Base-by-base conservation (phyloP, 2,329 filamentous ascomycete species). In the Paraconiothyrium sp. region DNA sequence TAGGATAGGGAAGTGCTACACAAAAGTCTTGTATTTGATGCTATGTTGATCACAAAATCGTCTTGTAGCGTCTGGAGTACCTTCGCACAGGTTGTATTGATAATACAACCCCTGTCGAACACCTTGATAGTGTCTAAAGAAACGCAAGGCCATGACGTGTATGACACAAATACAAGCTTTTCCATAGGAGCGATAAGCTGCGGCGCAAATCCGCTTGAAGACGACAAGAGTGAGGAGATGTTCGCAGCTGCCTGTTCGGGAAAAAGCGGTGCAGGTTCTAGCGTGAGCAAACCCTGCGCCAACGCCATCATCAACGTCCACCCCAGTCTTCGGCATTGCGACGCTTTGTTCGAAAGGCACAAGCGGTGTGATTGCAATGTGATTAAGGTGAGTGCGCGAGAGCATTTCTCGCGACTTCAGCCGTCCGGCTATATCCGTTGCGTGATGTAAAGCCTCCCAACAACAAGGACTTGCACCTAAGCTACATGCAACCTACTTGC, bases 241-340 rank as follows among this genome's bases (percentile, higher is more conserved):
- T 43, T 16, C 22, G 50, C 50, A 54, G 34, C 50, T 54, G 11
- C 50, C 50, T 54, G 16, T 43, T 43, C 30, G 35, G 50, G 50
- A 27, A 8, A 43, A n/a, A 51, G 47, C 13, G 20, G 47, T 22
- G 16, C 11, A 24, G 10, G 1, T n/a, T 44, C n/a, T 30, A 30
- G 46, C 46, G 27, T 32, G 46, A 13, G 22, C 47, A 16, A 51
- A 51, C 24, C 37, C 14, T 54, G 51, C 22, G n/a, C 20, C 49
- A 27, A 49, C 13, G 24, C 24, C 27, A 49, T 32, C 47, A 49
- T 24, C 47, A 14, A 30, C 27, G 27, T 30, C 27, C 27, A 30
- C 27, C 39, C 39, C 39, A 41, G 14, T n/a, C 9, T 10, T 37
- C 10, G 9, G 10, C 13, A 37, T 37, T 37, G 9, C 13, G 35